phyloP scores from a whole-genome alignment of 23 red algal genomes.

The Cyanidioschyzon merolae region DNA sequence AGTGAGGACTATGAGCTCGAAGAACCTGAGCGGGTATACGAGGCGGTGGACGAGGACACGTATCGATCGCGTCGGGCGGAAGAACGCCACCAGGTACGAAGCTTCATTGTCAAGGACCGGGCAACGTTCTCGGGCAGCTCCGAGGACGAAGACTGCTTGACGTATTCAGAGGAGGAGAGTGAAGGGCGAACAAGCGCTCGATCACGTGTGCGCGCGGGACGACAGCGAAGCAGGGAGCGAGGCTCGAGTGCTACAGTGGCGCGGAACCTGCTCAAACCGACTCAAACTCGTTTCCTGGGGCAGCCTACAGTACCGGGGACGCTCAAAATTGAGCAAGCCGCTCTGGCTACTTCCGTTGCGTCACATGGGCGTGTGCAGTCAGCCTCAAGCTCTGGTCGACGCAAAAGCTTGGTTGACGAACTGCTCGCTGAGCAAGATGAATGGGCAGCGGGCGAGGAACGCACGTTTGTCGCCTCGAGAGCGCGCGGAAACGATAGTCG shows the following conservation, averaged over 20 bases:
- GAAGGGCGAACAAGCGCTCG: not conserved
- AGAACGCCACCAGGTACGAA: slow-evolving; percentile 37
- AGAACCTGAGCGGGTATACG: slow-evolving; percentile 59
- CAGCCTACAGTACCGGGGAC: not conserved
- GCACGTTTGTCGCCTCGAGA: not conserved
- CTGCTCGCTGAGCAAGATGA: not conserved
- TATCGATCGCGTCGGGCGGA: slow-evolving; percentile 36
- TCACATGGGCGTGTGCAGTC: not conserved
- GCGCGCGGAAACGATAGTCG: not conserved
- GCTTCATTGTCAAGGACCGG: slow-evolving; percentile 30
- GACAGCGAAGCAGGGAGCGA: not conserved
- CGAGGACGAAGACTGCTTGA: not conserved
- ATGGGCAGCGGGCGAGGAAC: not conserved
- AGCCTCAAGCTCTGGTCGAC: not conserved
- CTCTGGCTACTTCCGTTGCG: not conserved
- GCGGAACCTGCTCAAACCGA: not conserved
- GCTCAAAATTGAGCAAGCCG: not conserved
- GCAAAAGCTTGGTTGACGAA: slow-evolving; percentile 6
- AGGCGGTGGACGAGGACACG: slow-evolving; percentile 58
- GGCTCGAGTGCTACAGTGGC: not conserved
- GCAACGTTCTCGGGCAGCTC: not conserved
- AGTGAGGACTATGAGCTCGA: slow-evolving; percentile 45
- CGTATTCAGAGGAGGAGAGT: not conserved
- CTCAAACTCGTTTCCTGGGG: not conserved
- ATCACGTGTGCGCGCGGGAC: not conserved